Conservation (phyloP, 495 filamentous ascomycete genomes). For the Aspergillus cristatus region DNA sequence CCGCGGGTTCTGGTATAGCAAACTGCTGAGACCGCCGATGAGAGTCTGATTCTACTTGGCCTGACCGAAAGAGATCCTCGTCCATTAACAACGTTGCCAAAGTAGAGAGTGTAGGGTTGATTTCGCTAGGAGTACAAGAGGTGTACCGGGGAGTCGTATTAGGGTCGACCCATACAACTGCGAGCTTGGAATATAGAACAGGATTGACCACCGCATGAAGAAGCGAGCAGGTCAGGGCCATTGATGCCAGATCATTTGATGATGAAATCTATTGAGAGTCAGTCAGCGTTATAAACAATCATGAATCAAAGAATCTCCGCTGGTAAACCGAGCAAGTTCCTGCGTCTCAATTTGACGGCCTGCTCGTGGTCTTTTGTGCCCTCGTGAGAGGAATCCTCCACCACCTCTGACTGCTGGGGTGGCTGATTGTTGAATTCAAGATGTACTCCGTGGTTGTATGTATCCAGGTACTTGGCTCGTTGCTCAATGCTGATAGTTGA, state of each 20-base stretch:
- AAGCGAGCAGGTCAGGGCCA: constrained; percentile 74
- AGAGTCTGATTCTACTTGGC: constrained; percentile 32
- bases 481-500: too few relatives aligned
- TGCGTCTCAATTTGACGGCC: too few relatives aligned
- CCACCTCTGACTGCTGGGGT: too few relatives aligned
- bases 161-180: constrained; percentile 96
- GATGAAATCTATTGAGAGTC: constrained; percentile 57
- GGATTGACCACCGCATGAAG: constrained; percentile 74
- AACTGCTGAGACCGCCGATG: constrained; percentile 4
- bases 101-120: constrained; percentile 88
- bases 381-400: too few relatives aligned
- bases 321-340: constrained; percentile 77
- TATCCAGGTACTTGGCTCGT: too few relatives aligned
- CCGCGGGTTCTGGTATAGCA: too few relatives aligned
- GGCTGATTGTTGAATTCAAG: too few relatives aligned
- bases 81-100: constrained; percentile 80
- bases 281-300: neutral
- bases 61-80: constrained; percentile 59
- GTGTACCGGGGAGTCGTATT: constrained; percentile 71
- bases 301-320: constrained; percentile 62
- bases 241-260: constrained; percentile 76
- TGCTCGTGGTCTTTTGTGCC: too few relatives aligned
- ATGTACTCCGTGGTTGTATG: too few relatives aligned
- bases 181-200: constrained; percentile 84
- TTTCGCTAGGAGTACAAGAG: constrained; percentile 59